Evolutionary conservation across 306 rosid species (phyloP).

Genomic region (Cicer pinnatifidum): DNA sequence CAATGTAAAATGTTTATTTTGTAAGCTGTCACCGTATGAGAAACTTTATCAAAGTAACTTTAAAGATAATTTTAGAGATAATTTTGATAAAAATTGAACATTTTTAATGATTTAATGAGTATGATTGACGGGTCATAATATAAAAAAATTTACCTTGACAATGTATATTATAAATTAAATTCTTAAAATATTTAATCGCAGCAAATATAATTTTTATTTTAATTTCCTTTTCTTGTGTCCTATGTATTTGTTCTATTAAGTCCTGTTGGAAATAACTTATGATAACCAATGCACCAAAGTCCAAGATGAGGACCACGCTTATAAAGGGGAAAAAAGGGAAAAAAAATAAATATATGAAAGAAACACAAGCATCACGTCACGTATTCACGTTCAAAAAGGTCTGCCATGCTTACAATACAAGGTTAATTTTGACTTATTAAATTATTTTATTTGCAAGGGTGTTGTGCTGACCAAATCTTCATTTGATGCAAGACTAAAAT

Average conservation of each 20-base stretch:
- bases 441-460: background rate
- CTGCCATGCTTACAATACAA: background rate
- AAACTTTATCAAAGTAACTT: too few relatives aligned
- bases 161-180: too few relatives aligned
- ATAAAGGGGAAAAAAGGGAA: too few relatives aligned
- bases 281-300: background rate
- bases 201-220: background rate
- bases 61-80: too few relatives aligned
- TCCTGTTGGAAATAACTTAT: background rate
- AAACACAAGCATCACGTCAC: background rate
- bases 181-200: too few relatives aligned
- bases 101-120: too few relatives aligned
- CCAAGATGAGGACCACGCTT: background rate
- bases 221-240: background rate
- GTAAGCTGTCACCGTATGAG: too few relatives aligned
- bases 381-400: slow-evolving; percentile 1
- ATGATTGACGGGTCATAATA: too few relatives aligned
- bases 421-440: background rate
- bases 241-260: background rate
- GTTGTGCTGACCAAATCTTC: background rate
- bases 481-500: too few relatives aligned
- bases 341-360: background rate
- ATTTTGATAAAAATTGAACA: too few relatives aligned
- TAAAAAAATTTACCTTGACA: too few relatives aligned
- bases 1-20: too few relatives aligned